These are phyloP conservation scores for Cyclotella sp. DNA, from an alignment of 108 stramenopile genomes.

Conservation along the genomic window DNA sequence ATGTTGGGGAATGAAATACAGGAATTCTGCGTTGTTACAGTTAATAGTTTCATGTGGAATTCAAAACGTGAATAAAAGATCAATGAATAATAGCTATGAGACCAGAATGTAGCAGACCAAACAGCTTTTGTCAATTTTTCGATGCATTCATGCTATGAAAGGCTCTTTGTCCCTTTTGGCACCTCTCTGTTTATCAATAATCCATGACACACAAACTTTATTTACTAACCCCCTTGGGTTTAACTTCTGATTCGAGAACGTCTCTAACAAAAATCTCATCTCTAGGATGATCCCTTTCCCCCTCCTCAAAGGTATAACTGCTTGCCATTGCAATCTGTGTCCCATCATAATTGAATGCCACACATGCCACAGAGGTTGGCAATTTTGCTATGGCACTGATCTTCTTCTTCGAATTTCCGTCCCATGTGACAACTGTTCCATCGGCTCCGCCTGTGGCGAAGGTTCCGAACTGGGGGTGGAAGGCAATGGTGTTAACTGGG, in stretches of 20 bases:
- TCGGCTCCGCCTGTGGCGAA: conserved; percentile 96
- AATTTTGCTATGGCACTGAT: conserved; percentile 69
- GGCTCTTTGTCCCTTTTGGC: too few relatives aligned
- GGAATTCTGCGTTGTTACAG: too few relatives aligned
- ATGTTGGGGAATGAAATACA: too few relatives aligned
- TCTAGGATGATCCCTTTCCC: conserved; percentile 92
- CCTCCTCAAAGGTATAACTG: conserved; percentile 97
- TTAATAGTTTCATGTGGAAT: too few relatives aligned
- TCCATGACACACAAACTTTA: neutral
- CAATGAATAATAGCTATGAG: too few relatives aligned
- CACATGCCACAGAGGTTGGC: conserved; percentile 85
- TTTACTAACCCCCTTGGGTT: conserved; percentile 35
- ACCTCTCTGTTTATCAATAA: too few relatives aligned
- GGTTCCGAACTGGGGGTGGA: conserved; percentile 86
- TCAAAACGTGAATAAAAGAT: too few relatives aligned
- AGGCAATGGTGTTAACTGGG: conserved; percentile 97
- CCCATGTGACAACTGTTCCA: conserved; percentile 93
- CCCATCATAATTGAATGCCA: conserved; percentile 88
- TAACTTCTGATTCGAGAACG: conserved; percentile 71
- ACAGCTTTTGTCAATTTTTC: too few relatives aligned
- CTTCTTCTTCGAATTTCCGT: conserved; percentile 90
- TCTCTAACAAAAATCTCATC: conserved; percentile 88
- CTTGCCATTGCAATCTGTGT: conserved; percentile 90
- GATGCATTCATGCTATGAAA: too few relatives aligned
- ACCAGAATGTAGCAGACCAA: too few relatives aligned